Evolutionary conservation across 1,284 basidiomycete genomes (phyloP).

Genomic region (Ganoderma resinaceum): DNA sequence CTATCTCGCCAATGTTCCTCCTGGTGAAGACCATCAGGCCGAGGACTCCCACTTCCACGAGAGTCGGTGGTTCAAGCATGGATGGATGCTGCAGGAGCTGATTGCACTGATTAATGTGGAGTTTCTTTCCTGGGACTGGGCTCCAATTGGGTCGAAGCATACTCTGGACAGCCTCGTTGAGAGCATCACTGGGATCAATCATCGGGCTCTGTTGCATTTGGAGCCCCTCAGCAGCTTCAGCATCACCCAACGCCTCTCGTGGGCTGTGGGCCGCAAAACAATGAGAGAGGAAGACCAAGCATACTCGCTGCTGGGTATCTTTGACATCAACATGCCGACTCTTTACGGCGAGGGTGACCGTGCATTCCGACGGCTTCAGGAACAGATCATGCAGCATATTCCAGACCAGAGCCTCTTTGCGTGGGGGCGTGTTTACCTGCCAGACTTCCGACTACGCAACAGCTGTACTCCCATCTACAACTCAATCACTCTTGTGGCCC

Average conservation of each 20-base stretch:
- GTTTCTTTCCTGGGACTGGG: conserved; percentile 15
- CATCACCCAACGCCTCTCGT: conserved; percentile 6
- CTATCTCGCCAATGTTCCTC: not conserved
- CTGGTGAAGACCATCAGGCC: not conserved
- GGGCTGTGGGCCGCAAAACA: not conserved
- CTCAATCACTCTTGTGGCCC: too few species aligned
- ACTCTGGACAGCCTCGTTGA: conserved; percentile 1
- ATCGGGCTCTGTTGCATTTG: not conserved
- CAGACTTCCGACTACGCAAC: too few species aligned
- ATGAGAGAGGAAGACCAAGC: conserved; percentile 18
- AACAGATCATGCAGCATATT: too few species aligned
- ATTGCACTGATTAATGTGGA: not conserved
- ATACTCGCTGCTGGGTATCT: conserved; percentile 20
- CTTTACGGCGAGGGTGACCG: not conserved
- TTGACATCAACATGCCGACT: conserved; percentile 12
- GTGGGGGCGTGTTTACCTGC: too few species aligned
- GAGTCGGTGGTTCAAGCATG: conserved; percentile 6
- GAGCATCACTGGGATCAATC: conserved; percentile 6
- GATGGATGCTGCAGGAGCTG: conserved; percentile 17
- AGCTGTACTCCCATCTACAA: too few species aligned
- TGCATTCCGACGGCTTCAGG: not conserved
- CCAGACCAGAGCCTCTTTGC: too few species aligned
- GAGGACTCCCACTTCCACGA: not conserved
- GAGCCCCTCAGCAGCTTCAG: not conserved
- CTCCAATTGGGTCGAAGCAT: conserved; percentile 4